Evolutionary conservation across 148 eudicot species (phyloP).

Genomic region (Amaranthus palmeri): DNA sequence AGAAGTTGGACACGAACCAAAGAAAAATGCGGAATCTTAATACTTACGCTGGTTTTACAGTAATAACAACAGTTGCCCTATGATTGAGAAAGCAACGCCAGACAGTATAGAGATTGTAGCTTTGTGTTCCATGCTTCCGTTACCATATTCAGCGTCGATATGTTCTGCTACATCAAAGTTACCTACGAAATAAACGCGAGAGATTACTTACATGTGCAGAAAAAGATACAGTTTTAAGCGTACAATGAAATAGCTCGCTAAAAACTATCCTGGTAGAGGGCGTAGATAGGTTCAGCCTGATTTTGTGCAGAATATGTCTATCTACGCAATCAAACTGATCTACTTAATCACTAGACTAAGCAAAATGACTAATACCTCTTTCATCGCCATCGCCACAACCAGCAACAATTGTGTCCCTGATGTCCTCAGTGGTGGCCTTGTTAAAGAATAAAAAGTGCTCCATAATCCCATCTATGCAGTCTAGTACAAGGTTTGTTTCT

Average conservation of each 20-base stretch:
- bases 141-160: conserved; percentile 31
- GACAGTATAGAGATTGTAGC: conserved; percentile 11
- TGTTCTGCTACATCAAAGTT: conserved; percentile 56
- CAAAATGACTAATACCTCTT: conserved; percentile 36
- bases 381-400: conserved; percentile 51
- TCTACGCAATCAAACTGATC: too few relatives aligned
- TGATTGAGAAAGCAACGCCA: conserved; percentile 25
- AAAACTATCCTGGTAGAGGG: too few relatives aligned
- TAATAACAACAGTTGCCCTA: conserved; percentile 24
- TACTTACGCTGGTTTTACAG: conserved; percentile 9
- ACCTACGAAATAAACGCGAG: conserved; percentile 30
- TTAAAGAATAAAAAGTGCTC: conserved; percentile 44
- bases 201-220: not conserved
- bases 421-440: conserved; percentile 43
- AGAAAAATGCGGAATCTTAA: not conserved
- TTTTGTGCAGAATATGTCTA: too few relatives aligned
- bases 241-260: too few relatives aligned
- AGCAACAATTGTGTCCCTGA: conserved; percentile 44
- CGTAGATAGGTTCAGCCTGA: too few relatives aligned
- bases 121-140: conserved; percentile 22
- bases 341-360: not conserved
- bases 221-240: not conserved
- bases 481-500: conserved; percentile 56
- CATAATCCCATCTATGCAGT: conserved; percentile 45
- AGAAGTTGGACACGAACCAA: too few relatives aligned